Evolutionary conservation across 2,329 filamentous ascomycete species (phyloP).

Genomic region (Colletotrichum agaves): DNA sequence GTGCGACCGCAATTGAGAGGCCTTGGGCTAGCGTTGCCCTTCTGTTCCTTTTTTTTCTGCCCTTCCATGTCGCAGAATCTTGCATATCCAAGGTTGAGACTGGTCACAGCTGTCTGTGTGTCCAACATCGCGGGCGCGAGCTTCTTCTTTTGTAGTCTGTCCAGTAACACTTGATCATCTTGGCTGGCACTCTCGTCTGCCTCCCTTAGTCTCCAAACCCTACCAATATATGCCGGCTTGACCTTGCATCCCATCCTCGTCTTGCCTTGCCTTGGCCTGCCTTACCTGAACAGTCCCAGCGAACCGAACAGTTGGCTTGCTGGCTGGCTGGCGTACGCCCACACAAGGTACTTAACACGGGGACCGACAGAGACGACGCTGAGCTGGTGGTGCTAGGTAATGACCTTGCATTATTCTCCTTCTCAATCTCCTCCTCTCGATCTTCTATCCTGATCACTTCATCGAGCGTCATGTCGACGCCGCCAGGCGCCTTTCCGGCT

Average conservation of each 20-base stretch:
- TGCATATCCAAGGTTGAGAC: conserved; percentile 16
- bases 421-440: background rate
- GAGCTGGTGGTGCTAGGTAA: background rate
- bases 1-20: background rate
- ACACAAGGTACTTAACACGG: background rate
- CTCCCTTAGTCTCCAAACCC: background rate
- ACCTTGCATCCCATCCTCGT: background rate
- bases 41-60: background rate
- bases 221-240: conserved; percentile 2
- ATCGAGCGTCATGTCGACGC: conserved; percentile 29
- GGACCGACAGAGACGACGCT: conserved; percentile 7
- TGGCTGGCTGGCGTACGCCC: background rate
- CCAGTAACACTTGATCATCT: conserved; percentile 11
- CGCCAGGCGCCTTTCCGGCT: conserved; percentile 19
- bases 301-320: conserved; percentile 5
- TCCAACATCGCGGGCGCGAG: background rate
- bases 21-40: background rate
- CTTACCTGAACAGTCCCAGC: background rate
- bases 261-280: background rate
- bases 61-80: conserved; percentile 21
- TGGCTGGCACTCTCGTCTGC: background rate
- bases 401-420: background rate
- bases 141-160: conserved; percentile 18
- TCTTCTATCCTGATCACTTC: background rate
- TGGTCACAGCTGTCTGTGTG: conserved; percentile 28